Evolutionary conservation across 2,329 filamentous ascomycete genomes (phyloP).

Genomic region (Basipetospora chlamydospora): DNA sequence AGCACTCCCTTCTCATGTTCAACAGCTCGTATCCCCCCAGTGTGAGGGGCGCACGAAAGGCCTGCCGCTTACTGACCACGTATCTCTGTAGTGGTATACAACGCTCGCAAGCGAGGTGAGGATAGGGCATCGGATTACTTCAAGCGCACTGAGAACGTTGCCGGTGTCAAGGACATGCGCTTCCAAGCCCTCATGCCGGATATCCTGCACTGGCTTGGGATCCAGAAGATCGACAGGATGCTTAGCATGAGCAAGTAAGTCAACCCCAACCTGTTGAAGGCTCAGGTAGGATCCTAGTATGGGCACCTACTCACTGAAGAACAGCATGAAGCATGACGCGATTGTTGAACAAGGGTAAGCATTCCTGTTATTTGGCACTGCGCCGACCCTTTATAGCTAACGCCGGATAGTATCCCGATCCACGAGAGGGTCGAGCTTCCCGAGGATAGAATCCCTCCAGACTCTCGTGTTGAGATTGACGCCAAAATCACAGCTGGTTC

Average conservation of each 20-base stretch:
- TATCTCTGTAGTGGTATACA: constrained; percentile 48
- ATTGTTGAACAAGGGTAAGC: constrained; percentile 66
- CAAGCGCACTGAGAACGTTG: constrained; percentile 94
- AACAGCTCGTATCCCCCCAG: too few relatives aligned
- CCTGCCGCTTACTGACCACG: background rate
- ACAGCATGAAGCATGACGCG: constrained; percentile 78
- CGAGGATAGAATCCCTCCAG: constrained; percentile 83
- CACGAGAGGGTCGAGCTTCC: constrained; percentile 83
- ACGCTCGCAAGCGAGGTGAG: constrained; percentile 64
- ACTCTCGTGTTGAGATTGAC: constrained; percentile 96
- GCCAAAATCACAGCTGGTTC: constrained; percentile 91
- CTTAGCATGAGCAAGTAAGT: constrained; percentile 91
- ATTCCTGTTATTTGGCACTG: background rate
- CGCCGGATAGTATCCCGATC: constrained; percentile 55
- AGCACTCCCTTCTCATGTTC: background rate
- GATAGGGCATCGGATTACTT: constrained; percentile 87
- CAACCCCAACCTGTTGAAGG: background rate
- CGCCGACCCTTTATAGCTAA: constrained; percentile 11
- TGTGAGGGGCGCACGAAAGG: too few relatives aligned
- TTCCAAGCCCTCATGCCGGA: constrained; percentile 98
- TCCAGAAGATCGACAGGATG: constrained; percentile 98
- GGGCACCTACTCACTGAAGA: too few relatives aligned
- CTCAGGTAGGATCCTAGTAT: too few relatives aligned
- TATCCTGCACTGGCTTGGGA: constrained; percentile 94
- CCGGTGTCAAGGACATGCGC: constrained; percentile 90